phyloP scores from a whole-genome alignment of 257 asterid species.

The Penstemon davidsonii region DNA sequence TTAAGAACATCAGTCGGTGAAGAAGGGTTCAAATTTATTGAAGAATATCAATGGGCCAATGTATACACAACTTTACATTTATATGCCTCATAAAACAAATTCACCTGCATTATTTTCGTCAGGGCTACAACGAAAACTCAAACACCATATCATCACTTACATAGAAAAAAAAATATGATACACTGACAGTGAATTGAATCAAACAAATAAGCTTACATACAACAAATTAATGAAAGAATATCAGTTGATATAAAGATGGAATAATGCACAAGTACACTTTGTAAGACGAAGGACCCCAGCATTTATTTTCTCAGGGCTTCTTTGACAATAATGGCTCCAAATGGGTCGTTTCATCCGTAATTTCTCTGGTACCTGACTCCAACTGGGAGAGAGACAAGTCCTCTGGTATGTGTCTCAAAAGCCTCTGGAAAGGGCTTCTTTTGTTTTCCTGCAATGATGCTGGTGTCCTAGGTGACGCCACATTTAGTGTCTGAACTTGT shows the following conservation, averaged over 20 bases:
- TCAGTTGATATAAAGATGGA: slow-evolving; percentile 21
- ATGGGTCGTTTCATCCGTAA: slow-evolving; percentile 40
- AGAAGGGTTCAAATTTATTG: too few species aligned
- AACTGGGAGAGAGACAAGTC: slow-evolving; percentile 50
- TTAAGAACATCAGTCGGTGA: too few species aligned
- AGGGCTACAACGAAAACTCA: not conserved
- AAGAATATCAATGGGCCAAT: not conserved
- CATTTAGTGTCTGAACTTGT: slow-evolving; percentile 57
- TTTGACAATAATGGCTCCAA: slow-evolving; percentile 65
- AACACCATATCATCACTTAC: slow-evolving; percentile 11
- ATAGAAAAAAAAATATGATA: slow-evolving; percentile 6
- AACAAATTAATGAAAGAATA: slow-evolving; percentile 19
- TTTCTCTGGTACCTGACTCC: slow-evolving; percentile 59
- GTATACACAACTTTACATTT: not conserved
- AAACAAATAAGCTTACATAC: slow-evolving; percentile 23
- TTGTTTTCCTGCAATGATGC: slow-evolving; percentile 41
- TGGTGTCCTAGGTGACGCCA: slow-evolving; percentile 36
- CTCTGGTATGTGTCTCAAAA: slow-evolving; percentile 49
- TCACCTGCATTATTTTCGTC: not conserved
- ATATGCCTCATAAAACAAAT: not conserved
- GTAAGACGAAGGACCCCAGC: slow-evolving; percentile 5
- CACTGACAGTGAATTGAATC: not conserved
- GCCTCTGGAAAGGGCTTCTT: slow-evolving; percentile 48
- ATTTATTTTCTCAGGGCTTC: slow-evolving; percentile 40
- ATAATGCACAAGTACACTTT: slow-evolving; percentile 13